Evolutionary conservation across 306 rosid species (phyloP), one percentile per base, ranked within the genome.

Genomic region (Glycyrrhiza uralensis): DNA sequence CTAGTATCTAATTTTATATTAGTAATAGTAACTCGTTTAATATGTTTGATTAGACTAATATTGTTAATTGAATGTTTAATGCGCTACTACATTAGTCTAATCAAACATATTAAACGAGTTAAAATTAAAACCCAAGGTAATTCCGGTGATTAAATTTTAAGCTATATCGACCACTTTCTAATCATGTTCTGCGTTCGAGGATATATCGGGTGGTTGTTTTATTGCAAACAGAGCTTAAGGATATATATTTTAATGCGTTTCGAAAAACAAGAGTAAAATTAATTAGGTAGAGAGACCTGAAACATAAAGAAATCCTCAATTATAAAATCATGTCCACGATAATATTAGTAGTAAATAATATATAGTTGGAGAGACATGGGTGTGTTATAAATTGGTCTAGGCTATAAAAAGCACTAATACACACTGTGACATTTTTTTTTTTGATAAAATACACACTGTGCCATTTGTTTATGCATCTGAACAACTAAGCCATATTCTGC

Each of bases 401-500:
- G 11, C 14, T 76, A 59, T 58, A 38, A 39, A 74, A 71, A 69
- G 36, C 33, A 59, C 35, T 71, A 65, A 49, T 38, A 22, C 58
- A 51, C 67, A 62, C 52, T 66, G 24, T 42, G 20, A 6, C 28
- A 58, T 66, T 81, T 72, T 49, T 81, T 76, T 72, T n/a, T n/a
- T n/a, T n/a, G n/a, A n/a, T n/a, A n/a, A n/a, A 65, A 49, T 38
- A 22, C 58, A 51, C 67, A 62, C 52, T 66, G 24, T 42, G 20
- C 8, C 28, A 58, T 66, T 81, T 72, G 57, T 81, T 76, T 72
- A 81, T 72, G 49, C 72, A 45, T 29, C 5, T 35, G 59, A 77
- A 82, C 80, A 77, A 82, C 85, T 73, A 82, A 77, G 85, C 82
- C 82, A 82, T 73, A 72, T 82, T 77, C 82, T 72, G 57, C 29